Conservation (phyloP, 148 eudicot genomes). For the Heliosperma pusillum region DNA sequence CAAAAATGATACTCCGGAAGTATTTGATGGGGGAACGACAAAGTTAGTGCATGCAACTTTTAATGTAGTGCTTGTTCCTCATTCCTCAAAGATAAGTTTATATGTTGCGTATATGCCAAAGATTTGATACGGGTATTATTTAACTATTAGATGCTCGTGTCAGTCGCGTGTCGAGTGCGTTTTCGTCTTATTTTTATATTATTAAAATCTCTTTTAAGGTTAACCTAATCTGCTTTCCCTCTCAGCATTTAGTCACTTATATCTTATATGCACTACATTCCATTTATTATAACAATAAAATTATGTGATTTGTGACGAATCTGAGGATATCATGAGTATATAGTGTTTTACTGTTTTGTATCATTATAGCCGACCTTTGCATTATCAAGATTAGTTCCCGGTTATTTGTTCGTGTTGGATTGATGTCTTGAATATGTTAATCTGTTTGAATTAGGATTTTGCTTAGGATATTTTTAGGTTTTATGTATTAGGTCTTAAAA, state of each 20-base stretch:
- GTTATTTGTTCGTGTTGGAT: too few relatives aligned
- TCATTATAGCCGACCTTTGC: background rate
- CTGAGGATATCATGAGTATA: background rate
- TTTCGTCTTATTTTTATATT: conserved; percentile 1
- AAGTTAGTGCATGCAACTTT: conserved; percentile 12
- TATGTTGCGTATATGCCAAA: background rate
- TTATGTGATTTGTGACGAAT: too few relatives aligned
- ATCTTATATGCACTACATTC: too few relatives aligned
- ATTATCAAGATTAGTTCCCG: background rate
- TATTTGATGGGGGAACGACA: background rate
- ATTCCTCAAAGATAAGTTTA: background rate
- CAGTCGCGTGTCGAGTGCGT: background rate
- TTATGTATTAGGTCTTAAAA: too few relatives aligned
- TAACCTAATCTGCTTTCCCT: background rate
- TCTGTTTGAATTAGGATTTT: too few relatives aligned
- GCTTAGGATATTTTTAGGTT: too few relatives aligned
- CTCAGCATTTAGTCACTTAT: background rate
- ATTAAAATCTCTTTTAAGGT: background rate
- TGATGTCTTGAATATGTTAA: too few relatives aligned
- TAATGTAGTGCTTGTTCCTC: background rate
- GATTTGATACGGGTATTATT: background rate
- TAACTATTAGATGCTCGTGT: background rate
- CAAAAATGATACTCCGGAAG: background rate
- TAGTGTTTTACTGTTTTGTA: background rate
- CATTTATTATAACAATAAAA: too few relatives aligned